Conservation (phyloP, 495 filamentous ascomycete species). For the Pyrenula aspistea region DNA sequence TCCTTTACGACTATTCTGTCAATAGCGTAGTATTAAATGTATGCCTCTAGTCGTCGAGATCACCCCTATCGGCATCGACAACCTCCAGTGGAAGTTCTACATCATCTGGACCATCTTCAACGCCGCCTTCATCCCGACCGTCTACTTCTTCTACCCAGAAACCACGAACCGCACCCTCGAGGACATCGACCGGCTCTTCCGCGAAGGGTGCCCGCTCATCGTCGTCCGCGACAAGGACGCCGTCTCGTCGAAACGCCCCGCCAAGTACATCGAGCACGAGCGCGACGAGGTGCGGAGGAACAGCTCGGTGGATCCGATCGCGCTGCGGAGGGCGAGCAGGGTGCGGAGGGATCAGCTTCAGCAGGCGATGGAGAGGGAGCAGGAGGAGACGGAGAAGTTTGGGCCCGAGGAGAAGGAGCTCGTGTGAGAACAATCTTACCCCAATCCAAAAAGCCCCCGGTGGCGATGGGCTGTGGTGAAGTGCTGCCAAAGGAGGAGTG, state of each 20-base stretch:
- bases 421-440: too few species aligned
- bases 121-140: slow-evolving; percentile 45
- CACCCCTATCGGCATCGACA: slow-evolving; percentile 48
- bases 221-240: slow-evolving; percentile 27
- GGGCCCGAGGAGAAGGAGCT: neutral
- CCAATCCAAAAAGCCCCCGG: too few species aligned
- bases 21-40: too few species aligned
- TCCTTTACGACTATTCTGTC: too few species aligned
- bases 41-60: slow-evolving; percentile 42
- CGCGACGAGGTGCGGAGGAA: slow-evolving; percentile 19
- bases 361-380: slow-evolving; percentile 53
- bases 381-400: slow-evolving; percentile 50
- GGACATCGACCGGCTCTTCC: slow-evolving; percentile 37
- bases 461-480: too few species aligned
- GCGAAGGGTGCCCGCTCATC: slow-evolving; percentile 21
- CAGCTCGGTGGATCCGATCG: neutral
- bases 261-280: slow-evolving; percentile 21
- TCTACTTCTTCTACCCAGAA: slow-evolving; percentile 57
- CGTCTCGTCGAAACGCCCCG: slow-evolving; percentile 21
- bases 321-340: neutral
- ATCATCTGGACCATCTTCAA: slow-evolving; percentile 54
- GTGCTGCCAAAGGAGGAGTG: too few species aligned
- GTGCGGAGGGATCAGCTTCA: slow-evolving; percentile 52
- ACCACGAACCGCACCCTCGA: slow-evolving; percentile 40
- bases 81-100: slow-evolving; percentile 49